Evolutionary conservation across 2,329 filamentous ascomycete genomes (phyloP), one percentile per base, ranked within the genome.

Genomic region (Aspergillus viridinutans): DNA sequence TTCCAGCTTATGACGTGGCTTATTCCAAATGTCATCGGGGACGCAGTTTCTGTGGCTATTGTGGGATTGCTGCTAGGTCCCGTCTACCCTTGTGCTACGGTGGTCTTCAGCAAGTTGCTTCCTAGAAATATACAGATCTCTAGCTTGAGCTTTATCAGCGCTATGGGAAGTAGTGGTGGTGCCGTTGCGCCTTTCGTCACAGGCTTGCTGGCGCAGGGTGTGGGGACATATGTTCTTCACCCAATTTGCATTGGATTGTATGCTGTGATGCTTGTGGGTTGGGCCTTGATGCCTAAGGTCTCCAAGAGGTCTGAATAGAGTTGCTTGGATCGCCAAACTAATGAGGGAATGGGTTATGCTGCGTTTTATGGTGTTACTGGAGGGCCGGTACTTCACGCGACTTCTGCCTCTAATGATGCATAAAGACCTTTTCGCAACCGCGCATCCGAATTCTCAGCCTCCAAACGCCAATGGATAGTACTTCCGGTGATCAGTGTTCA

Each of bases 1-100:
- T 89, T 93, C 61, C 84, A 94, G 73, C 72, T 92, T n/a, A 77
- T 94, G 26, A 86, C 90, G 9, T 94, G 90, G 90, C 76, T 85
- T 32, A 82, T 92, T 26, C 90, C 89, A 1, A 90, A 90, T 68
- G 77, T 92, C n/a, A 76, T 90, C 32, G 86, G 86, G 14, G 81
- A 89, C 62, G 85, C 86, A 20, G 86, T 89, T 1, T 82, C 85
- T 2, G 82, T 90, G 3, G 77, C 84, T 4, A 64, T 94, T 25
- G 81, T 94, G 20, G 91, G 91, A 12, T 73, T 94, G 7, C 73
- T 94, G 29, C 78, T 95, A 0, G 90, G 91, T 0, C 90, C 90
- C 0, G 81, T 95, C 4, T 95, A 92, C 67, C 90, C 90, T 0
- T 92, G 88, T 68, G 84, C 86, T 28, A 66, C 2, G 81, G 84